Evolutionary conservation across 139 green algal genomes (phyloP).

Genomic region (Picochlorum sp.): DNA sequence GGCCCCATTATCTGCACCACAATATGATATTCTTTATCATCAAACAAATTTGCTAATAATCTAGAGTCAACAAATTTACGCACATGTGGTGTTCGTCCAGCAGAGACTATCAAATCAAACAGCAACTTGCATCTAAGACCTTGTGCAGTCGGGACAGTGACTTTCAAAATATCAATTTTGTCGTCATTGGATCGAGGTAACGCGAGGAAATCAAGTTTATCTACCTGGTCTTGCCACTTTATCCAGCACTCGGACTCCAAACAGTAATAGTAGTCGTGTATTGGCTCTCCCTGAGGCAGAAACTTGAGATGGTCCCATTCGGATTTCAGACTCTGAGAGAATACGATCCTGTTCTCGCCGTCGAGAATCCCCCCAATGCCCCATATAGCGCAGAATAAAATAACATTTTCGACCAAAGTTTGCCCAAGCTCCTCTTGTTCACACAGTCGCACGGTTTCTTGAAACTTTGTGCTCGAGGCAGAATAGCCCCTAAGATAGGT

Average conservation of each 20-base stretch:
- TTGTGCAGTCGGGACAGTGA: constrained; percentile 89
- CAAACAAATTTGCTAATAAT: too few relatives aligned
- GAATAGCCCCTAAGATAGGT: constrained; percentile 12
- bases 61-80: neutral
- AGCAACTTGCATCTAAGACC: constrained; percentile 76
- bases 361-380: constrained; percentile 75
- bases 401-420: constrained; percentile 56
- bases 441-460: too few relatives aligned
- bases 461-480: too few relatives aligned
- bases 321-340: constrained; percentile 58
- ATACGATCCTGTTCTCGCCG: constrained; percentile 52
- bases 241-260: neutral
- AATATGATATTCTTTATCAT: too few relatives aligned
- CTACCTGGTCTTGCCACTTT: neutral
- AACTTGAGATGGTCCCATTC: constrained; percentile 20
- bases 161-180: constrained; percentile 71
- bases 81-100: constrained; percentile 36
- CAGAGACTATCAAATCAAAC: constrained; percentile 58
- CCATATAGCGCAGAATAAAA: constrained; percentile 84
- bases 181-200: neutral
- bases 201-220: neutral
- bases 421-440: too few relatives aligned
- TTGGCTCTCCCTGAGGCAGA: constrained; percentile 21
- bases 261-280: constrained; percentile 13
- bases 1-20: constrained; percentile 67